Evolutionary conservation across 1,139 yeast genomes (phyloP), one percentile per base, ranked within the genome.

Genomic region (Yarrowia galli): DNA sequence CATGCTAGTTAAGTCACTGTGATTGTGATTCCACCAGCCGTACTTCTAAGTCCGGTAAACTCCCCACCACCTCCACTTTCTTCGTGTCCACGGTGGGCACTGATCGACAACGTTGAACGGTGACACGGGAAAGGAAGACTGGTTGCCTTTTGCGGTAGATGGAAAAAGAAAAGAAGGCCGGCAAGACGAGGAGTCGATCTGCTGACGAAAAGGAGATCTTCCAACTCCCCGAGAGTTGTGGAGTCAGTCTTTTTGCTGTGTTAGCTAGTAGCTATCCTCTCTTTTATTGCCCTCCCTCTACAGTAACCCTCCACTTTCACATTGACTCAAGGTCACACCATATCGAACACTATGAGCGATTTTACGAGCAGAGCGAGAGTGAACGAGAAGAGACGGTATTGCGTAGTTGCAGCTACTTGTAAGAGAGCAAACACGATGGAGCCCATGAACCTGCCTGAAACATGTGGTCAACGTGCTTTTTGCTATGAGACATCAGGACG

Each of bases 111-210:
- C 40, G 40, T 36, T 36, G 40, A 36, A 36, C 40, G 40, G 40
- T 36, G 40, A n/a, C 40, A 15, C 40, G 3, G 48, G 13, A 43
- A 20, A 43, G 48, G 25, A 43, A 43, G 28, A 43, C 28, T 16
- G 18, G 51, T 25, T 46, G 32, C 51, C 51, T 8, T 23, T 46
- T 43, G n/a, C 48, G 48, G 48, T 43, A 43, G 22, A 20, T 43
- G 25, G 48, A 43, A 43, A 43, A 43, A 43, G 48, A 20, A 43
- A 43, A 7, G 48, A 22, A n/a, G n/a, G n/a, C n/a, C 15, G 32
- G n/a, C 10, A 3, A 20, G 10, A 6, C 28, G n/a, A 36, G 16
- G n/a, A 36, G 22, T 1, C 22, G 45, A 40, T 40, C 45, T 13
- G 40, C 40, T 36, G 40, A 36, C 40, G 32, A 28, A 28, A 10